Conservation (phyloP, 2,329 filamentous ascomycete genomes). For the Leptographium lundbergii region DNA sequence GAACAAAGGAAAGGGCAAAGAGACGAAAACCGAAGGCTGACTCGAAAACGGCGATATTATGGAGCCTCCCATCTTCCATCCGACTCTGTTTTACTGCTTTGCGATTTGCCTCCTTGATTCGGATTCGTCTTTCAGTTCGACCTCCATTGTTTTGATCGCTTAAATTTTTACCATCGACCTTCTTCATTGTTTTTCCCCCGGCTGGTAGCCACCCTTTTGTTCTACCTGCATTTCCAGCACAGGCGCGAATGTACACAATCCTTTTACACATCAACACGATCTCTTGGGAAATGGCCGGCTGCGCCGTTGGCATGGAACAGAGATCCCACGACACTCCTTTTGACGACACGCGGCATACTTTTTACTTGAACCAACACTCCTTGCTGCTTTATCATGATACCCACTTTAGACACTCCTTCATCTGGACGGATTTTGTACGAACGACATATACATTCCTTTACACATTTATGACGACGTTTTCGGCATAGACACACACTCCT, state of each 20-base stretch:
- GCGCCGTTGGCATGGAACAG: conserved; percentile 10
- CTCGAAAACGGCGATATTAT: not conserved
- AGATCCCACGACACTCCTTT: conserved; percentile 20
- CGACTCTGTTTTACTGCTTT: not conserved
- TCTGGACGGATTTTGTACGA: conserved; percentile 20
- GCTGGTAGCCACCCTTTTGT: not conserved
- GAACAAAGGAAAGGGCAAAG: conserved; percentile 23
- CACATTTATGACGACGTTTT: conserved; percentile 18
- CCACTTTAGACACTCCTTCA: conserved; percentile 33
- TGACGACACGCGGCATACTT: conserved; percentile 6
- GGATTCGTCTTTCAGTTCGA: not conserved
- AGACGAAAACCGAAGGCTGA: conserved; percentile 6
- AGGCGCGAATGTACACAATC: conserved; percentile 10
- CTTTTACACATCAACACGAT: conserved; percentile 5
- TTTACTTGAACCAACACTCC: conserved; percentile 17
- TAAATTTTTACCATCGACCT: conserved; percentile 12
- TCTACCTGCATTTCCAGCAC: conserved; percentile 12
- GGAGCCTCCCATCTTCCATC: not conserved
- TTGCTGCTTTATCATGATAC: conserved; percentile 22
- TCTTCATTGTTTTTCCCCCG: conserved; percentile 1
- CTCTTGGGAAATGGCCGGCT: conserved; percentile 2
- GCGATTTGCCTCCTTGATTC: not conserved
- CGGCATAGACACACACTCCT: conserved; percentile 26
- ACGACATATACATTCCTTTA: conserved; percentile 1
- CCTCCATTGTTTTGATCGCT: conserved; percentile 12